Percentiles rank a stretch among this genome's conserved stretches.
Conservation (phyloP, 345 rosid species). For the Populus pruinosa region DNA sequence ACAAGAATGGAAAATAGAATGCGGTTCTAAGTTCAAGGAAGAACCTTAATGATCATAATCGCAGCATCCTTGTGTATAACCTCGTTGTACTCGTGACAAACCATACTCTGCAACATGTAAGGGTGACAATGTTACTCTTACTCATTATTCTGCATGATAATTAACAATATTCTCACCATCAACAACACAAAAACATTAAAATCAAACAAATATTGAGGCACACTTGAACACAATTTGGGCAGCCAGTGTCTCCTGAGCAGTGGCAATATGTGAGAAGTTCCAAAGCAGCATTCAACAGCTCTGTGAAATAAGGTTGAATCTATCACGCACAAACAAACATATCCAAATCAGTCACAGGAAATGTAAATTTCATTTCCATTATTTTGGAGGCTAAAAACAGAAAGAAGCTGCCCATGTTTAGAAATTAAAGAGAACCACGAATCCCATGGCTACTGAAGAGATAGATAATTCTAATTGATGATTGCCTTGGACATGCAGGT, state of each 20-base stretch:
- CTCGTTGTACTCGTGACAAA: slow-evolving; percentile 73
- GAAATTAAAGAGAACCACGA: not conserved
- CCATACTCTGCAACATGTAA: slow-evolving; percentile 44
- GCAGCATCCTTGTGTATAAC: slow-evolving; percentile 76
- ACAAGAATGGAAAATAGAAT: slow-evolving; percentile 1
- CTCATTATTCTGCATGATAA: too few species aligned
- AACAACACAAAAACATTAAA: not conserved
- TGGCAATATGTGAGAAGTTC: slow-evolving; percentile 62
- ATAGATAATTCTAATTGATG: not conserved
- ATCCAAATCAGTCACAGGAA: slow-evolving; percentile 7
- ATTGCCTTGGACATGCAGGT: too few species aligned
- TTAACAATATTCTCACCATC: not conserved
- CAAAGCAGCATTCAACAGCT: slow-evolving; percentile 66
- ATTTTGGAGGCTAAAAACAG: not conserved
- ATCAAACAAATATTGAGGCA: slow-evolving; percentile 1
- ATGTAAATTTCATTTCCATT: not conserved
- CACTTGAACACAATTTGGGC: slow-evolving; percentile 87
- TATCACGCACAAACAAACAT: slow-evolving; percentile 21
- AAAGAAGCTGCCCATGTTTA: not conserved
- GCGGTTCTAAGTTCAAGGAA: not conserved
- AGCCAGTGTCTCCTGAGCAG: slow-evolving; percentile 62
- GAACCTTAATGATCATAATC: slow-evolving; percentile 69
- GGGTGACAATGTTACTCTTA: not conserved
- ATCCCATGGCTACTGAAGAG: not conserved
- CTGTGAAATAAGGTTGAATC: slow-evolving; percentile 70